Evolutionary conservation across 306 rosid genomes (phyloP).

Genomic region (Spatholobus suberectus): DNA sequence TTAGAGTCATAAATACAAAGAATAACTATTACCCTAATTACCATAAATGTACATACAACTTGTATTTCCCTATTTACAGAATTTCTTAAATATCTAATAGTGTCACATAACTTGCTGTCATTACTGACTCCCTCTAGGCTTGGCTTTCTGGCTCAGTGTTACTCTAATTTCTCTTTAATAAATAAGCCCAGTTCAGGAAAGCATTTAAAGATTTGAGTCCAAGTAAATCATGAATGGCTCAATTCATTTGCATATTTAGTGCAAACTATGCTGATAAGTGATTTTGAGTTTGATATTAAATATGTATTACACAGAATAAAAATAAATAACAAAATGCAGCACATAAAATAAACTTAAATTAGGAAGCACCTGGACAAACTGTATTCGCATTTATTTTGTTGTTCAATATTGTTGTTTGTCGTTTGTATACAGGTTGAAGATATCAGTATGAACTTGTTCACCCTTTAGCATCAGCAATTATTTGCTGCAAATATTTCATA

Average conservation of each 20-base stretch:
- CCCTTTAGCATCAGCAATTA: conserved; percentile 53
- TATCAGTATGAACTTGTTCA: conserved; percentile 51
- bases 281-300: neutral
- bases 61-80: neutral
- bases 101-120: neutral
- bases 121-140: neutral
- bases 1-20: neutral
- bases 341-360: conserved; percentile 23
- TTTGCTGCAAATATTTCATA: conserved; percentile 76
- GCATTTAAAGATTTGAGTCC: neutral
- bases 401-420: conserved; percentile 22
- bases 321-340: conserved; percentile 22
- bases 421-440: conserved; percentile 43
- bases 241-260: neutral
- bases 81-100: conserved; percentile 3
- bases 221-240: conserved; percentile 1
- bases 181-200: neutral
- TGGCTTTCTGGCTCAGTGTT: neutral
- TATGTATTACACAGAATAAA: conserved; percentile 1
- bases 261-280: conserved; percentile 1
- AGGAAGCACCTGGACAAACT: conserved; percentile 35
- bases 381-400: conserved; percentile 3
- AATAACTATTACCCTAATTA: too few species aligned
- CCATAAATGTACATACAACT: neutral
- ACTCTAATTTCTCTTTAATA: neutral